Base-by-base conservation (phyloP, 257 asterid genomes). In the Anisodus tanguticus region DNA sequence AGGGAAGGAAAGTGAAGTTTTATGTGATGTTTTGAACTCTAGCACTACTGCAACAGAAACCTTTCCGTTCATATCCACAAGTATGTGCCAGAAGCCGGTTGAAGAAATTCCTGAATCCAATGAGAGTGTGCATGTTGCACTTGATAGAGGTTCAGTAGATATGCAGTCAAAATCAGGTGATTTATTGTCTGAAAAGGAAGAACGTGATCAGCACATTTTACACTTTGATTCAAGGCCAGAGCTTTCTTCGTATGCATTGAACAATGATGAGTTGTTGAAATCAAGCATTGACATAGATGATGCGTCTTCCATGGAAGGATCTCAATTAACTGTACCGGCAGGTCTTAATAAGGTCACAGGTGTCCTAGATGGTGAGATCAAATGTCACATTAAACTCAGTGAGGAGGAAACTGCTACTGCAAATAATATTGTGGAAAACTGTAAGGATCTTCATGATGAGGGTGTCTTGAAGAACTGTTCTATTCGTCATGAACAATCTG, bases 1-100 rank as follows among this genome's bases (percentile, higher is more conserved):
- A 85, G 92, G 71, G 80, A 90, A 87, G 86, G 92, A 68, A 82
- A 81, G 87, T 86, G 88, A 72, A 84, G 83, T 79, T 72, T 85
- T 86, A 15, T 80, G 70, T 79, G 91, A 86, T 82, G 94, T 63
- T 82, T 60, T 82, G 37, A 85, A 72, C 84, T 60, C 85, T 67
- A 39, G 83, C 80, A 84, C 88, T 37, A 79, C 85, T 85, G 88
- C 86, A 82, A 90, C 88, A 9, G 90, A 88, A 70, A 85, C 84
- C 85, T 43, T 63, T 66, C 80, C 82, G 55, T 70, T 84, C 60
- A 77, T 69, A 59, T 35, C 81, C 51, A 53, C 57, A 69, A 85
- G 83, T 85, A 86, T 84, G 41, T 64, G 90, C 85, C 66, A 8
- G 26, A 58, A 87, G 69, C 80, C 86, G 71, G 87, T 55, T 80